Evolutionary conservation across 2,329 filamentous ascomycete species (phyloP), one percentile per base, ranked within the genome.

Genomic region (Botryotinia globosa): DNA sequence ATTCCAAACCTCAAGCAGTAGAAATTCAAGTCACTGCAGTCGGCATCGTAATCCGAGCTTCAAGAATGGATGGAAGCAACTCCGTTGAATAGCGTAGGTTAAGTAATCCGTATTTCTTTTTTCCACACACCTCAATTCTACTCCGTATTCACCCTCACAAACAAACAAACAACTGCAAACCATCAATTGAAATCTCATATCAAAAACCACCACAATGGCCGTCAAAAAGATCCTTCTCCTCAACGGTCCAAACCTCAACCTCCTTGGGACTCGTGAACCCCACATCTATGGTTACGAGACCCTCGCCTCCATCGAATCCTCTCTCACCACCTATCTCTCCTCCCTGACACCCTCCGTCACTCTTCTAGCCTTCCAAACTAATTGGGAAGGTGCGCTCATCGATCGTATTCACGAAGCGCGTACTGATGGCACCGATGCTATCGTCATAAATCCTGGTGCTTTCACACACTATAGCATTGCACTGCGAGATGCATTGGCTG

Each of bases 221-320:
- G 76, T 82, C 59, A 82, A 82, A 75, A 81, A 79, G 62, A 89
- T 94, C 79, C 89, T 94, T 39, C 69, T 94, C 76, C 89, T 94
- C 84, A 94, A 94, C 82, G 92, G 92, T n/a, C 91, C 92, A 45
- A 94, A 94, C 81, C 90, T 94, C 77, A 94, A 94, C 83, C 89
- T 94, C 67, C 87, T 94, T 44, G 92, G 92, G 51, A 91, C 88
- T 20, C 87, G 92, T 34, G 92, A 95, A 80, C 92, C 92, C 25
- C 83, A 89, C 42, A 86, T 93, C 78, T 94, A 94, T 83, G 92
- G 92, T 79, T 85, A 84, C 74, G 89, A 89, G 0, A 93, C 91
- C 0, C 88, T 94, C 20, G 68, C 83, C 32, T 87, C 92, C 76
- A 86, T 94, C 25, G 85, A 63, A 81, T 59, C 72, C 9, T 71